Evolutionary conservation across 352 stramenopile species (phyloP).

Genomic region (Pythium myriotylum): DNA sequence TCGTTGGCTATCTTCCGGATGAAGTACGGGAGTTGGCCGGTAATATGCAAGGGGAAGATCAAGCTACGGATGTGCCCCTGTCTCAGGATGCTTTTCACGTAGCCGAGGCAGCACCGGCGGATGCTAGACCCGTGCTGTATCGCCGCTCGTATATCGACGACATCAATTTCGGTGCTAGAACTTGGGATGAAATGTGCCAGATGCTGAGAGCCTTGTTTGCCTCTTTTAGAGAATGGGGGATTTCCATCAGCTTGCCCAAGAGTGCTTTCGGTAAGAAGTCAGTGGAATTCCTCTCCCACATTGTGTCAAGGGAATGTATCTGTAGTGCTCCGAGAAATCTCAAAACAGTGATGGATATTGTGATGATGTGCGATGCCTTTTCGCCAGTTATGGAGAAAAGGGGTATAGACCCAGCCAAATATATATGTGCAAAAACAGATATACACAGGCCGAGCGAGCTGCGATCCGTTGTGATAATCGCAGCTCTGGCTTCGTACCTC

Average conservation of each 20-base stretch:
- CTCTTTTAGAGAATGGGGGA: too few relatives aligned
- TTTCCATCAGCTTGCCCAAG: slow-evolving; percentile 30
- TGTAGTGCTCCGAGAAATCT: not conserved
- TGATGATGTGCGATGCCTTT: too few relatives aligned
- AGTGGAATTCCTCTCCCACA: not conserved
- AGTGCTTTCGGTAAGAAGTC: slow-evolving; percentile 15
- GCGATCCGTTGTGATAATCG: too few relatives aligned
- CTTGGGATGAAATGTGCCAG: slow-evolving; percentile 19
- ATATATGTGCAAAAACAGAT: too few relatives aligned
- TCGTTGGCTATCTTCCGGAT: too few relatives aligned
- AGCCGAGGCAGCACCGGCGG: not conserved
- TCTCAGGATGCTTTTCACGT: not conserved
- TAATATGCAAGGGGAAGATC: too few relatives aligned
- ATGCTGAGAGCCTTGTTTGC: slow-evolving; percentile 20
- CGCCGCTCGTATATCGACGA: slow-evolving; percentile 32
- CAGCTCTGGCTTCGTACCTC: too few relatives aligned
- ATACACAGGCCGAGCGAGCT: too few relatives aligned
- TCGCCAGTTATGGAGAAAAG: too few relatives aligned
- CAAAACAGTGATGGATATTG: slow-evolving; percentile 1
- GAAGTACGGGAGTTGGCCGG: too few relatives aligned
- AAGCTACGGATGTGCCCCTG: not conserved
- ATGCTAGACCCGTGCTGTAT: not conserved
- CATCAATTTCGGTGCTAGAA: slow-evolving; percentile 6
- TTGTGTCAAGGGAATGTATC: too few relatives aligned
- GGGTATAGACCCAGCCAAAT: too few relatives aligned